phyloP scores from a whole-genome alignment of 495 filamentous ascomycete genomes.

The Halenospora varia region DNA sequence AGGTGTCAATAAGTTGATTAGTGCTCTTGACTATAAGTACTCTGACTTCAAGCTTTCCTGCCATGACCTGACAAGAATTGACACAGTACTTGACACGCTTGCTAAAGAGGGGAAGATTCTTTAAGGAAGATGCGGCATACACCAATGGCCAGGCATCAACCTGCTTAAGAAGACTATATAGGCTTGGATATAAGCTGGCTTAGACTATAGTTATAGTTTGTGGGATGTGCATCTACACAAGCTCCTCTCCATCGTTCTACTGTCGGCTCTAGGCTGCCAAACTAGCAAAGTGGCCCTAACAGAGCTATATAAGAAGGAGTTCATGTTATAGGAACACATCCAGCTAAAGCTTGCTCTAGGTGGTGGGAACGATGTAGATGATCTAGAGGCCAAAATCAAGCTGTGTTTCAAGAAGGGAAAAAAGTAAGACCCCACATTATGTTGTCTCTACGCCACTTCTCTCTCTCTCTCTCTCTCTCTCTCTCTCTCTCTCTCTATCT shows the following conservation, averaged over 20 bases:
- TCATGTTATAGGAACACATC: not conserved
- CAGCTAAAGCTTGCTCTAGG: not conserved
- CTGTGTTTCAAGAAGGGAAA: not conserved
- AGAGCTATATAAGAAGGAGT: not conserved
- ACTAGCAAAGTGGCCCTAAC: not conserved
- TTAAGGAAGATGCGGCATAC: not conserved
- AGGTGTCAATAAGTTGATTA: not conserved
- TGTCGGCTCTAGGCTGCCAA: not conserved
- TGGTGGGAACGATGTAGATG: not conserved
- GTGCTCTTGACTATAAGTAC: not conserved
- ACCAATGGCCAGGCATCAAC: not conserved
- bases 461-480: too few species aligned
- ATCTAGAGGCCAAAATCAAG: not conserved
- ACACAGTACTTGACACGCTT: not conserved
- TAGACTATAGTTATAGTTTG: not conserved
- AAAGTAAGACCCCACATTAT: constrained; percentile 4
- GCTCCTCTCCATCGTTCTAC: not conserved
- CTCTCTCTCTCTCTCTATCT: too few species aligned
- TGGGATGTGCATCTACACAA: not conserved
- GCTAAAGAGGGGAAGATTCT: not conserved
- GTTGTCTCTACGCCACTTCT: too few species aligned
- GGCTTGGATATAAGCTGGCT: not conserved
- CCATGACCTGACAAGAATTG: not conserved
- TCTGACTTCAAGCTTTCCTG: not conserved
- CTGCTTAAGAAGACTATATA: not conserved